Evolutionary conservation across 1,139 yeast species (phyloP), one percentile per base, ranked within the genome.

Genomic region (Pichia sp.): DNA sequence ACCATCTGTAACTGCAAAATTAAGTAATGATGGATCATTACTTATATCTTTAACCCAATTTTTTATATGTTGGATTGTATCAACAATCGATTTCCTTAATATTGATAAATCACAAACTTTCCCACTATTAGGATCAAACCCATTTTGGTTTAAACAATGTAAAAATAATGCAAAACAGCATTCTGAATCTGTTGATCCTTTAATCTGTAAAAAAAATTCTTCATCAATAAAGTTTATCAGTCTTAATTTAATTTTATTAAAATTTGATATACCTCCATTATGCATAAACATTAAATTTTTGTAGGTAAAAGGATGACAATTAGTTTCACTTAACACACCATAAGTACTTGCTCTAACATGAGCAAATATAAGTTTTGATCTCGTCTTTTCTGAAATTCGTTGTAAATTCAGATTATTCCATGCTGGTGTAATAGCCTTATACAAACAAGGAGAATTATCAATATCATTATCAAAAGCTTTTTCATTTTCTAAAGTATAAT

Each of bases 271-370:
- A 6, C 94, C 95, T 28, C 98, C 98, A 65, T 92, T 92, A 65
- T 92, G 97, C 98, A 92, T 92, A 63, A 92, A 92, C 85, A 92
- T 86, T 41, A 90, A 68, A 42, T 80, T 80, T 49, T 92, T 94
- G 61, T 77, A 89, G 4, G 86, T 81, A 65, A 90, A 85, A 0
- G 97, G 97, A 62, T 92, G 98, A 65, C 97, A 92, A 66, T 92
- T 92, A 2, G 96, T 89, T 61, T 92, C 97, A 5, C 95, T 77
- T 30, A 92, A 68, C 1, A 86, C 95, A 33, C 98, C 98, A 51
- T 95, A 89, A 0, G 98, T 92, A 1, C 96, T 86, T 0, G 98
- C 98, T 47, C 98, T 66, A 2, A 92, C 97, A 63, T 92, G 98
- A 2, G 95, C 98, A 69, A 92, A 92, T 4, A 92, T 90, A 42